Evolutionary conservation across 2,329 filamentous ascomycete genomes (phyloP).

Genomic region (Ophiostoma sp.): DNA sequence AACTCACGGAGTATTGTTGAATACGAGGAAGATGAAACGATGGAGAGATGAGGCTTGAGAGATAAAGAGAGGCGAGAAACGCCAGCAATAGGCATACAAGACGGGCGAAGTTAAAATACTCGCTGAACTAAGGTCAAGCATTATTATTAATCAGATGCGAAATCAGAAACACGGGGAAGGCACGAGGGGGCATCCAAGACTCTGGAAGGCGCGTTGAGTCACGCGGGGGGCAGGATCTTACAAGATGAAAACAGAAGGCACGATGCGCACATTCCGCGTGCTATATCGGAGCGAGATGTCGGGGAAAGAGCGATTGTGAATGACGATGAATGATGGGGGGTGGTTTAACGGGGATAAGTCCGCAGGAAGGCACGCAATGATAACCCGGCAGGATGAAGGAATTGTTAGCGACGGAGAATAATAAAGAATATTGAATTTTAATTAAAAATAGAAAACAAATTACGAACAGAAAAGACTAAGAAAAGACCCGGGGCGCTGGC

Average conservation of each 20-base stretch:
- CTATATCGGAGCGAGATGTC: neutral
- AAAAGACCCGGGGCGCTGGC: neutral
- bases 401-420: neutral
- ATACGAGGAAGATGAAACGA: neutral
- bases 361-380: neutral
- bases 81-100: neutral
- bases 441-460: too few relatives aligned
- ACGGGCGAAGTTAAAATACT: neutral
- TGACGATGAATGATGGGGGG: too few relatives aligned
- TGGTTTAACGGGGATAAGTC: neutral
- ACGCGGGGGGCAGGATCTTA: neutral
- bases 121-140: neutral
- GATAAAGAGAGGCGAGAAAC: neutral
- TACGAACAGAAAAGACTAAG: neutral
- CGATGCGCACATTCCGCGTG: neutral
- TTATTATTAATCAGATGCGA: neutral
- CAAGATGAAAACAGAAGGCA: neutral
- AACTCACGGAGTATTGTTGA: neutral
- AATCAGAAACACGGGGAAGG: neutral
- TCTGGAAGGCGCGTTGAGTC: neutral
- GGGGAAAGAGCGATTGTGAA: neutral
- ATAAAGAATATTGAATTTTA: neutral
- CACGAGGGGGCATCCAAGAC: neutral
- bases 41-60: neutral
- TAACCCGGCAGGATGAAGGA: neutral